A percentile compares a stretch with the other conserved stretches of the same genome.
Evolutionary conservation across 1,284 basidiomycete genomes (phyloP).

Genomic region (Tranzscheliella williamsii): DNA sequence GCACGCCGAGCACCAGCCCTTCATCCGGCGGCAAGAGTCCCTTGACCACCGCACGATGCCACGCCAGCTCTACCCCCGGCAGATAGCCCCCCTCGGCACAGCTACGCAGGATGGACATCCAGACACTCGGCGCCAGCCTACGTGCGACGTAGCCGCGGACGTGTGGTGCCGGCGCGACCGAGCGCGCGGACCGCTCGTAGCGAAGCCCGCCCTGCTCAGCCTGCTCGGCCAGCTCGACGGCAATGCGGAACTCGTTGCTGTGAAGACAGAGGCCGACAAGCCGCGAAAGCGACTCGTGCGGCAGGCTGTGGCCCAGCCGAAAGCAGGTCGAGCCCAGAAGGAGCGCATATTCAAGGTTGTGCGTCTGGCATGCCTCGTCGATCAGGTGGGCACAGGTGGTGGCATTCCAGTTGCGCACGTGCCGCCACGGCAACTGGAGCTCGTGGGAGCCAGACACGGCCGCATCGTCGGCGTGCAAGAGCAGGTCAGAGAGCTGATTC

Average conservation of each 20-base stretch:
- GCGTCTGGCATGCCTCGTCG: constrained; percentile 21
- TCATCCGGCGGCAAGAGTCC: constrained; percentile 36
- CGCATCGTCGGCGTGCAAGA: constrained; percentile 4
- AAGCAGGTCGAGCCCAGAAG: constrained; percentile 27
- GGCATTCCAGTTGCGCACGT: constrained; percentile 37
- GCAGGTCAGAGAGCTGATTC: constrained; percentile 1
- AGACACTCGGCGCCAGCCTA: constrained; percentile 24
- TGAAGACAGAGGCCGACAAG: constrained; percentile 22
- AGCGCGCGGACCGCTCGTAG: neutral
- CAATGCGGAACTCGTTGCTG: constrained; percentile 31
- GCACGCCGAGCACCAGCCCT: constrained; percentile 29
- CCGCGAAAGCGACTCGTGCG: constrained; percentile 8
- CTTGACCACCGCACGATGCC: constrained; percentile 26
- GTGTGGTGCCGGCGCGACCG: no score
- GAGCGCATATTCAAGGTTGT: constrained; percentile 44
- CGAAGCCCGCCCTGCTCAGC: constrained; percentile 23
- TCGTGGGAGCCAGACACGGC: neutral
- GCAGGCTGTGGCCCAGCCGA: constrained; percentile 9
- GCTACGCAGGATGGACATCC: constrained; percentile 44
- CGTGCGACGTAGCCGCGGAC: constrained; percentile 11
- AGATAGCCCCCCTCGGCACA: constrained; percentile 41
- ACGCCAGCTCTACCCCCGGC: constrained; percentile 42
- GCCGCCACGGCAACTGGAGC: constrained; percentile 4
- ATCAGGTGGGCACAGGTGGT: constrained; percentile 38
- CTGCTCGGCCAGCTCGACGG: constrained; percentile 33